Evolutionary conservation across 23 red algal species (phyloP).

Genomic region (Gracilaria vermiculophylla): DNA sequence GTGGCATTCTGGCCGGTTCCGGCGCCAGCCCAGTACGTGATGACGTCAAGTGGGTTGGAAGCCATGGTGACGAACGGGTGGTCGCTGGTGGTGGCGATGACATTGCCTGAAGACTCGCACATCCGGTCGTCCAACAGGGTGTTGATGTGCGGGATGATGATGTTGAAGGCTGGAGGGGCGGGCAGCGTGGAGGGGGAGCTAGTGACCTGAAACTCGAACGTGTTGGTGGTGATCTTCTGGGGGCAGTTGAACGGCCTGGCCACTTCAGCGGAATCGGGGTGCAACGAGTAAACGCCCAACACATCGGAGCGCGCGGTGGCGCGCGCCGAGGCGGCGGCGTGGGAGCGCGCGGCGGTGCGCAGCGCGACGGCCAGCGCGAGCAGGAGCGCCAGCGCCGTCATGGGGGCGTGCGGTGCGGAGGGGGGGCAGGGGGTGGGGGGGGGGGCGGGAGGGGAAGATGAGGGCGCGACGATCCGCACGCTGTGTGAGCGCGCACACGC

Average conservation of each 20-base stretch:
- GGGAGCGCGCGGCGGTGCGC: not conserved
- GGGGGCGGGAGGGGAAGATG: not conserved
- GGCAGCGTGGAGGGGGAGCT: not conserved
- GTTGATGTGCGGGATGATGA: conserved; percentile 23
- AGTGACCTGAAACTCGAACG: conserved; percentile 26
- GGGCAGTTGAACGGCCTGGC: not conserved
- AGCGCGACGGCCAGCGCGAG: not conserved
- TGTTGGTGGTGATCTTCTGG: not conserved
- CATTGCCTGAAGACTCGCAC: conserved; percentile 13
- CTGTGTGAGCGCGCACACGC: no score
- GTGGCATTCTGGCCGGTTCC: not conserved
- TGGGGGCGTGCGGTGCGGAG: no score
- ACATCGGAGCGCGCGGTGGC: conserved; percentile 13
- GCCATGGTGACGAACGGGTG: conserved; percentile 26
- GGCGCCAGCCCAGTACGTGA: not conserved
- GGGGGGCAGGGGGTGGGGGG: no score
- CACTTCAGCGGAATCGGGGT: not conserved
- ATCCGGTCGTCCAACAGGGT: not conserved
- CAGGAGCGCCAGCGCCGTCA: not conserved
- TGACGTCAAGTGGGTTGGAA: not conserved
- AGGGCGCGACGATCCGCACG: not conserved
- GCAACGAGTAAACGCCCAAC: conserved; percentile 18
- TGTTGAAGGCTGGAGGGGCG: conserved; percentile 23
- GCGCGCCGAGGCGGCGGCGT: not conserved
- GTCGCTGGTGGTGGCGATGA: conserved; percentile 14